Percentiles rank a stretch among this genome's conserved stretches.
phyloP scores from a whole-genome alignment of 768 basidiomycete genomes.

The Paxillus rubicundulus region DNA sequence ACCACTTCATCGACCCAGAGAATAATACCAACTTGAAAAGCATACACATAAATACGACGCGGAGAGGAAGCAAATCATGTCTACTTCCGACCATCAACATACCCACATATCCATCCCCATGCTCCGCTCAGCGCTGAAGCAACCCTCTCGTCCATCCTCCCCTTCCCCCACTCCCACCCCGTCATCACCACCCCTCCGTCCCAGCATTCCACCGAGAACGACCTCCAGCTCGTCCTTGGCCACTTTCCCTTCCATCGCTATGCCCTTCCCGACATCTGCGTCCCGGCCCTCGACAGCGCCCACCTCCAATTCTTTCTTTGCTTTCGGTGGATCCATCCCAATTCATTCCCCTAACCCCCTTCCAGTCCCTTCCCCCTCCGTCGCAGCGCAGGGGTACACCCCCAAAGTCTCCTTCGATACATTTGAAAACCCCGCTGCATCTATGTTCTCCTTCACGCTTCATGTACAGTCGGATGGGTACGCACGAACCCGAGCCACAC shows the following conservation, averaged over 20 bases:
- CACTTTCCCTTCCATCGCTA: constrained; percentile 21
- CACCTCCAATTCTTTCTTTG: constrained; percentile 20
- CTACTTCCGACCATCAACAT: constrained; percentile 3
- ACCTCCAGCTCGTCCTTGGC: constrained; percentile 17
- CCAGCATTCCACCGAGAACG: constrained; percentile 13
- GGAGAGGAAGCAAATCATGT: too few species aligned
- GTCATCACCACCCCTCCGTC: constrained; percentile 24
- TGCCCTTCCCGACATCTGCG: constrained; percentile 13
- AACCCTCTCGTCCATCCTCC: constrained; percentile 30
- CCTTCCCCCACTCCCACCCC: constrained; percentile 2
- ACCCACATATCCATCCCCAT: constrained; percentile 16
- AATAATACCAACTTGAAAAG: not conserved
- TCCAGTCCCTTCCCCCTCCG: constrained; percentile 13
- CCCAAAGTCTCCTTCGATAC: constrained; percentile 78
- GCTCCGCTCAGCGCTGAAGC: constrained; percentile 58
- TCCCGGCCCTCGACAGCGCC: constrained; percentile 12
- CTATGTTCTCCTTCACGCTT: constrained; percentile 87
- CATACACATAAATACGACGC: not conserved
- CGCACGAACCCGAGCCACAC: constrained; percentile 66
- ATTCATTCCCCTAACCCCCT: constrained; percentile 16
- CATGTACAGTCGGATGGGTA: constrained; percentile 85
- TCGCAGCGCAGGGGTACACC: constrained; percentile 35
- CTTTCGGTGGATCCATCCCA: constrained; percentile 11
- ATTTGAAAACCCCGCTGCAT: constrained; percentile 75
- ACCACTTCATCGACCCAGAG: not conserved